Evolutionary conservation across 192 early-diverging fungal genomes (phyloP).

Genomic region (Phycomyces blakesleeanus): DNA sequence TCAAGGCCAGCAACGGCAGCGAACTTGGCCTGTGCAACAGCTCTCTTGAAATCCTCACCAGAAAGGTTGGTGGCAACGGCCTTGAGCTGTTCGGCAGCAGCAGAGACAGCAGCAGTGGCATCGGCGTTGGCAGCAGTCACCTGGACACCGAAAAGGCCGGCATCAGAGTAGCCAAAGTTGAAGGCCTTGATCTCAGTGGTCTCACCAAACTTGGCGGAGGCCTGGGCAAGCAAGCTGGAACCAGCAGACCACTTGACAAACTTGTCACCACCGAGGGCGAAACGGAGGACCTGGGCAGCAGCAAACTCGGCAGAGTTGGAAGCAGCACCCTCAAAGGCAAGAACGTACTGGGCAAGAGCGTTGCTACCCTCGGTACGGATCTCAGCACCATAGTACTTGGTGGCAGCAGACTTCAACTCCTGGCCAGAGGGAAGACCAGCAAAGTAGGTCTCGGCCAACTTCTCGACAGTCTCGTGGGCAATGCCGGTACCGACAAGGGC

Average conservation of each 20-base stretch:
- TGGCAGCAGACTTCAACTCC: conserved; percentile 23
- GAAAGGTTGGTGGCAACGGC: conserved; percentile 45
- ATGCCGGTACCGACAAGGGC: conserved; percentile 86
- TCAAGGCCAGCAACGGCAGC: conserved; percentile 45
- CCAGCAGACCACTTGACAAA: conserved; percentile 62
- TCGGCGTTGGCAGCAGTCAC: conserved; percentile 58
- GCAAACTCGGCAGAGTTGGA: conserved; percentile 56
- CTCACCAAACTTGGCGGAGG: conserved; percentile 50
- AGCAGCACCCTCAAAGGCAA: conserved; percentile 77
- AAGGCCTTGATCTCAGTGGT: conserved; percentile 69
- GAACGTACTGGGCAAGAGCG: conserved; percentile 60
- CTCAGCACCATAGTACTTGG: conserved; percentile 85
- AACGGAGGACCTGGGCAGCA: conserved; percentile 59
- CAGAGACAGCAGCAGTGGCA: conserved; percentile 57
- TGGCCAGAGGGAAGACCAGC: conserved; percentile 30
- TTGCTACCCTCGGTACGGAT: conserved; percentile 66
- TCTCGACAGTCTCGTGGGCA: conserved; percentile 63
- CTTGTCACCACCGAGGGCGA: conserved; percentile 57
- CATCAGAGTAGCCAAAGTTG: conserved; percentile 84
- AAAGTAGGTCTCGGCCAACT: conserved; percentile 61
- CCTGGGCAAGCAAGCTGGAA: conserved; percentile 60
- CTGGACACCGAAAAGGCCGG: conserved; percentile 85
- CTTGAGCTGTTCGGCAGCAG: conserved; percentile 58
- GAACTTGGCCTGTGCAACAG: conserved; percentile 63
- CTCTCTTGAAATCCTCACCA: conserved; percentile 58